A percentile compares a stretch with the other conserved stretches of the same genome.
phyloP scores from a whole-genome alignment of 129 eudicot genomes.

The Saussurea involucrata region DNA sequence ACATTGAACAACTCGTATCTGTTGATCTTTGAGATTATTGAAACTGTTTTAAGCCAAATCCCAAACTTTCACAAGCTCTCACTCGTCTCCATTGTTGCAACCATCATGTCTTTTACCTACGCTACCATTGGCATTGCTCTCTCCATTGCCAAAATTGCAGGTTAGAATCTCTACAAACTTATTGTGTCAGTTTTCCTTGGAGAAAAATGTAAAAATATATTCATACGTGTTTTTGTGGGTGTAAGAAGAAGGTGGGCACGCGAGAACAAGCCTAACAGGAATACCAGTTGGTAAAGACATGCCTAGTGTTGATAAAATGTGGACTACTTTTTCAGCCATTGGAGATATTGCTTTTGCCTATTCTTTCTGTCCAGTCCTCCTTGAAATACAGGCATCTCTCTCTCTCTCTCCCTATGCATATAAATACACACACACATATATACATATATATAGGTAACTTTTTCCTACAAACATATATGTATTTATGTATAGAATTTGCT shows the following conservation, averaged over 20 bases:
- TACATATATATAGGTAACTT: not conserved
- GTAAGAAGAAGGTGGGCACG: not conserved
- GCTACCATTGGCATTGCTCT: slow-evolving; percentile 48
- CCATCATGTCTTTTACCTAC: slow-evolving; percentile 51
- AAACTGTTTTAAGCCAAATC: slow-evolving; percentile 43
- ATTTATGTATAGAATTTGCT: not conserved
- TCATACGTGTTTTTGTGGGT: not conserved
- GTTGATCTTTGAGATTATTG: slow-evolving; percentile 37
- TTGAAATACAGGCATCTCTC: slow-evolving; percentile 56
- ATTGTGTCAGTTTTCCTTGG: not conserved
- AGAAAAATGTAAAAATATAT: not conserved
- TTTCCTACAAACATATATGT: not conserved
- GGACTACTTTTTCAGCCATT: slow-evolving; percentile 51
- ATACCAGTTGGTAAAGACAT: slow-evolving; percentile 21
- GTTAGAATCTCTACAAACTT: not conserved
- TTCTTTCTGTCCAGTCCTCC: slow-evolving; percentile 40
- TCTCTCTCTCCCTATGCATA: not conserved
- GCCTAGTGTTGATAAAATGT: slow-evolving; percentile 36
- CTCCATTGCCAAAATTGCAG: slow-evolving; percentile 33
- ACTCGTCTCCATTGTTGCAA: slow-evolving; percentile 42
- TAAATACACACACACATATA: not conserved
- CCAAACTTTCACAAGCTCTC: slow-evolving; percentile 50
- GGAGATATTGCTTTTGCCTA: slow-evolving; percentile 68
- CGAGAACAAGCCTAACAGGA: slow-evolving; percentile 27
- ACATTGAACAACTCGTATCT: slow-evolving; percentile 33